Evolutionary conservation across 768 basidiomycete genomes (phyloP).

Genomic region (Guyanaporus albipodus): DNA sequence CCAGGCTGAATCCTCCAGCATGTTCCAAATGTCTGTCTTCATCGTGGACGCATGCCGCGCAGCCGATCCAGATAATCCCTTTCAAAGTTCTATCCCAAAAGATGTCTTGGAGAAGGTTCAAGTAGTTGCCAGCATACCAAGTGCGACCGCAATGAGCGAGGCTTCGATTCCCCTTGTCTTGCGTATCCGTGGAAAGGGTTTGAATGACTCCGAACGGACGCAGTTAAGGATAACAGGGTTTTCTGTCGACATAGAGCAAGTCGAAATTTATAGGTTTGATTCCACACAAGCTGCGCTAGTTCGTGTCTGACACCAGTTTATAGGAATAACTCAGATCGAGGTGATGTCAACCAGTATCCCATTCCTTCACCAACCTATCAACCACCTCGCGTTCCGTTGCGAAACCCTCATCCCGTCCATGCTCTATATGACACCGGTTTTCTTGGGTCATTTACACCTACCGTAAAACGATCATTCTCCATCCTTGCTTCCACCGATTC

Average conservation of each 20-base stretch:
- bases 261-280: conserved; percentile 62
- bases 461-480: conserved; percentile 37
- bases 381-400: conserved; percentile 60
- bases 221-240: conserved; percentile 56
- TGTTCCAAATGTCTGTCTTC: conserved; percentile 38
- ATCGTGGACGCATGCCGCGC: conserved; percentile 39
- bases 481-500: conserved; percentile 47
- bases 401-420: conserved; percentile 47
- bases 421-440: conserved; percentile 46
- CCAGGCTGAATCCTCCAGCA: conserved; percentile 31
- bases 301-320: conserved; percentile 6
- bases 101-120: conserved; percentile 60
- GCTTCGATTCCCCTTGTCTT: conserved; percentile 50
- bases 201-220: conserved; percentile 47
- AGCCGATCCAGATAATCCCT: conserved; percentile 10
- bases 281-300: neutral
- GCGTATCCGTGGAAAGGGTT: conserved; percentile 53
- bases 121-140: conserved; percentile 60
- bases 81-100: conserved; percentile 39
- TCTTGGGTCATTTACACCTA: conserved; percentile 23
- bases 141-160: conserved; percentile 46
- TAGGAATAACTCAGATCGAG: conserved; percentile 41
- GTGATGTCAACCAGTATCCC: conserved; percentile 47
- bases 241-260: conserved; percentile 54
- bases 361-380: conserved; percentile 54